Evolutionary conservation across 306 rosid genomes (phyloP), one percentile per base, ranked within the genome.

Genomic region (Malus fusca): DNA sequence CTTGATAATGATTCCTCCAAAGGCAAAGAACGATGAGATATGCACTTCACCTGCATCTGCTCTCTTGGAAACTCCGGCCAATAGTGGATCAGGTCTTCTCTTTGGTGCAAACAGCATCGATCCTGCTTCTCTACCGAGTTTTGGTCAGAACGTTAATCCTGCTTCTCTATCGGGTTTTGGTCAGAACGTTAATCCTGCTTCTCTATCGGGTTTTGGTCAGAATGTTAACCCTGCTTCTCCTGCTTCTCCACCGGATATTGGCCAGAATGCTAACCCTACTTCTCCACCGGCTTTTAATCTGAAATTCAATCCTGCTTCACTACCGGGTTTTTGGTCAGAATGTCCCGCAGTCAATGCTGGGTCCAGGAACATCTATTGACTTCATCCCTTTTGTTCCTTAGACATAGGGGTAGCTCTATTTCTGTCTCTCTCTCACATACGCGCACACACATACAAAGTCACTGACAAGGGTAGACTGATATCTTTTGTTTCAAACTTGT

Each of bases 21-120:
- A 74, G 55, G 33, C 18, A 4, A 37, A 76, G 68, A 76, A 53
- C 4, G 81, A 76, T 28, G 77, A 48, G 60, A 67, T 74, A 60
- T 76, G 35, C 21, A 30, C 76, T 62, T 76, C 82, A 35, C 77
- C 88, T 21, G 23, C 77, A 61, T 52, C 84, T 72, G 72, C 72
- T 78, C 67, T 75, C 23, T 4, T 30, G 76, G 82, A 59, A 23
- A 11, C 21, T 25, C 48, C 76, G 65, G 4, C 70, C n/a, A 46
- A 66, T 62, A 72, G 74, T 18, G 25, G 48, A 13, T 8, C 71
- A 4, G 59, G 26, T 62, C 51, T 31, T 21, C 4, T 59, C 12
- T 11, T 30, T 44, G 12, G 35, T 76, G 56, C 15, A 51, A 65
- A 73, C 33, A 40, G 44, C 11, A 40, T 40, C 17, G 40, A 73